Evolutionary conservation across 805 yeast genomes (phyloP).

Genomic region (Schizosaccharomyces cryophilus): DNA sequence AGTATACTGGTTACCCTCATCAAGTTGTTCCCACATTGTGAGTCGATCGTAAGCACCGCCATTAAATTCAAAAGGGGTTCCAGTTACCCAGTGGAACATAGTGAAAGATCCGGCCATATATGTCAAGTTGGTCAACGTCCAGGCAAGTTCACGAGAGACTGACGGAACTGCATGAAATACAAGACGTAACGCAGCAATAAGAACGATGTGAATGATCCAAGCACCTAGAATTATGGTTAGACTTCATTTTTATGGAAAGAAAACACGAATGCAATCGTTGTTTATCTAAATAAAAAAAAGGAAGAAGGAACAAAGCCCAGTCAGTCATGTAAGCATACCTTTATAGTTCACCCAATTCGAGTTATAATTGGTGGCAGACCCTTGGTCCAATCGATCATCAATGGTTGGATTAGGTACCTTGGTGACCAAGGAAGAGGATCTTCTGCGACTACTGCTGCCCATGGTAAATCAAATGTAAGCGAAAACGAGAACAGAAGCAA

Average conservation of each 20-base stretch:
- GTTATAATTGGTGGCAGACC: conserved; percentile 65
- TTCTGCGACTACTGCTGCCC: neutral
- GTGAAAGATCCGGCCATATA: conserved; percentile 46
- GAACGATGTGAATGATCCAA: conserved; percentile 77
- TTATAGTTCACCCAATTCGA: conserved; percentile 91
- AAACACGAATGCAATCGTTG: too few relatives aligned
- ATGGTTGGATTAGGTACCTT: conserved; percentile 19
- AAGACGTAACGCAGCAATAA: conserved; percentile 47
- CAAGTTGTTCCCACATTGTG: conserved; percentile 97
- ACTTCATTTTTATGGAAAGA: too few relatives aligned
- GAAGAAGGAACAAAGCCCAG: neutral
- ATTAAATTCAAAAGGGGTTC: conserved; percentile 91
- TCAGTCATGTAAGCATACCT: conserved; percentile 19
- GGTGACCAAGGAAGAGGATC: conserved; percentile 1
- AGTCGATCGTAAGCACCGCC: conserved; percentile 87
- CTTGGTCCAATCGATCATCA: conserved; percentile 81
- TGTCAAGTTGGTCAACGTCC: conserved; percentile 83
- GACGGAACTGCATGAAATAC: conserved; percentile 61
- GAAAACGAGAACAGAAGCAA: neutral
- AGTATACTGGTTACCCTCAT: conserved; percentile 87
- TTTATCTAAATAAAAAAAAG: too few relatives aligned
- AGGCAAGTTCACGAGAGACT: conserved; percentile 58
- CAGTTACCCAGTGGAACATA: conserved; percentile 91
- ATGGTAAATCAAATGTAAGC: neutral
- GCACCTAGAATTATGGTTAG: conserved; percentile 22